These are phyloP conservation scores for Gymnopilus dilepis DNA, from an alignment of 768 basidiomycete genomes.

Conservation along the genomic window DNA sequence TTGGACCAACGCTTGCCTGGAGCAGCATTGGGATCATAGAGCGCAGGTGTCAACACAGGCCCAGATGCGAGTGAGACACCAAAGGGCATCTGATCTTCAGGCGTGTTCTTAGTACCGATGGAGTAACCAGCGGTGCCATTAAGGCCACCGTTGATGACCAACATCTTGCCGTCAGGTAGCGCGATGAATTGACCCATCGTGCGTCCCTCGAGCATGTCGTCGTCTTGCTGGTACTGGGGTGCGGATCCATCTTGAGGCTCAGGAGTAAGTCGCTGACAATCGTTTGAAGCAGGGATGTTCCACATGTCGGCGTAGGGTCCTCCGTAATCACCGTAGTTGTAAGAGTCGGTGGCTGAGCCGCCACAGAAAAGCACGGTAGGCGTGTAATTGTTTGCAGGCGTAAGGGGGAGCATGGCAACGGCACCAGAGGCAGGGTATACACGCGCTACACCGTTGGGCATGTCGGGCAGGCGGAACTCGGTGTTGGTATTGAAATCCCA, in stretches of 20 bases:
- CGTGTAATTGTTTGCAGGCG: conserved; percentile 84
- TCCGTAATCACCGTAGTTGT: conserved; percentile 77
- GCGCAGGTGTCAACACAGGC: conserved; percentile 76
- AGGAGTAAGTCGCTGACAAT: conserved; percentile 87
- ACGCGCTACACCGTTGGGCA: conserved; percentile 76
- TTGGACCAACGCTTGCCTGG: conserved; percentile 79
- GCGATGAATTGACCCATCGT: conserved; percentile 96
- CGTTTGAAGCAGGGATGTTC: conserved; percentile 67
- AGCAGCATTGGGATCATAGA: conserved; percentile 81
- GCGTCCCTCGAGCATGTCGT: conserved; percentile 72
- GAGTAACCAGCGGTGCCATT: conserved; percentile 95
- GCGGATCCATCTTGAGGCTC: conserved; percentile 74
- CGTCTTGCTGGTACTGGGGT: conserved; percentile 70
- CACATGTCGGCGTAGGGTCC: conserved; percentile 76
- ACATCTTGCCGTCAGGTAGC: conserved; percentile 77
- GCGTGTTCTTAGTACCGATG: conserved; percentile 52
- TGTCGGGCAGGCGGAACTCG: conserved; percentile 69
- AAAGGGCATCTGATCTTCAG: conserved; percentile 63
- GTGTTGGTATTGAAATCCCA: conserved; percentile 50
- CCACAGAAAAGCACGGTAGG: conserved; percentile 92
- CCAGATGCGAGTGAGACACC: conserved; percentile 79
- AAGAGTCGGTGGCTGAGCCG: conserved; percentile 77
- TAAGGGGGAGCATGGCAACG: conserved; percentile 88
- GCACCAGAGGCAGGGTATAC: conserved; percentile 93
- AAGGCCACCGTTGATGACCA: conserved; percentile 80